Percentiles rank a stretch among this genome's conserved stretches.
These are phyloP conservation scores for Malus hybrid DNA, from an alignment of 331 rosid species.

Conservation along the genomic window DNA sequence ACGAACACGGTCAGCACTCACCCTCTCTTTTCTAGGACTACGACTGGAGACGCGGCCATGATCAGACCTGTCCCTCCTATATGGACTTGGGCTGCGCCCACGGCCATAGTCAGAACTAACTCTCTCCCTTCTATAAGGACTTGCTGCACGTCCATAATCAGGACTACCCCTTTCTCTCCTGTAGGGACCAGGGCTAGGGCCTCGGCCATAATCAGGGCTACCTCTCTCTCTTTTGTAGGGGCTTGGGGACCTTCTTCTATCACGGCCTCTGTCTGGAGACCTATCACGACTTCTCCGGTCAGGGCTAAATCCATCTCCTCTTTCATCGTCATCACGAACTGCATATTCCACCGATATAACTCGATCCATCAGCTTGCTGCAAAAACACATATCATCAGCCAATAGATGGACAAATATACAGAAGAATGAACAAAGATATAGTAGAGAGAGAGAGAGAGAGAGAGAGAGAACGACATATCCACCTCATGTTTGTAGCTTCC, in stretches of 20 bases:
- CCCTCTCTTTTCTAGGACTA: constrained; percentile 64
- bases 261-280: constrained; percentile 55
- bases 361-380: constrained; percentile 89
- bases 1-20: constrained; percentile 25
- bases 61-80: constrained; percentile 53
- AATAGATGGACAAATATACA: no score
- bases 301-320: constrained; percentile 74
- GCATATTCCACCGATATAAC: constrained; percentile 95
- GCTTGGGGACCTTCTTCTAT: constrained; percentile 81
- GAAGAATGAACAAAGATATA: no score
- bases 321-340: constrained; percentile 77
- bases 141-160: constrained; percentile 67
- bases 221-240: constrained; percentile 86
- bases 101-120: constrained; percentile 60
- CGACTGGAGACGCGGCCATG: constrained; percentile 47
- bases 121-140: constrained; percentile 54
- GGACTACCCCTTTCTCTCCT: constrained; percentile 74
- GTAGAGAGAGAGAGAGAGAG: neutral
- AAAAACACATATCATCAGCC: constrained; percentile 15
- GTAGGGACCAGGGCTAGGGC: constrained; percentile 47
- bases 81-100: constrained; percentile 64
- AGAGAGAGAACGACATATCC: neutral
- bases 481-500: constrained; percentile 94
- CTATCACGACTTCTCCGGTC: constrained; percentile 38
- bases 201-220: constrained; percentile 98